Percentiles rank a stretch among this genome's conserved stretches.
Conservation (phyloP, 2,329 filamentous ascomycete species). For the Aspergillus phoenicis region DNA sequence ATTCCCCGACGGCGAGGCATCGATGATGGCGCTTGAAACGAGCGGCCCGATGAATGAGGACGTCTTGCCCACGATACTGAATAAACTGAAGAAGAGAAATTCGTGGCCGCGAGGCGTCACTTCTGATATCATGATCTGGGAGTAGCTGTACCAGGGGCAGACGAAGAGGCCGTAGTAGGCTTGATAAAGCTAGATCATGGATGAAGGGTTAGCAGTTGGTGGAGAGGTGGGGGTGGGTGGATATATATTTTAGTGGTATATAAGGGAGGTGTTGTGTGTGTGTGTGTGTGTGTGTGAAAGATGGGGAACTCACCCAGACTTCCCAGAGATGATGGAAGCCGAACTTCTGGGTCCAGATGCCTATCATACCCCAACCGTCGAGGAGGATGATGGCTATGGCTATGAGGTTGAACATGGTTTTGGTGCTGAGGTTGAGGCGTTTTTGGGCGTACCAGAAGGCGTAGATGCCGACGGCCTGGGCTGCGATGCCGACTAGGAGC, state of each 20-base stretch:
- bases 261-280: too few species aligned
- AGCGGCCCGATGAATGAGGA: constrained; percentile 69
- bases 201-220: too few species aligned
- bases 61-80: constrained; percentile 70
- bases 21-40: constrained; percentile 70
- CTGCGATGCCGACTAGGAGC: constrained; percentile 65
- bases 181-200: constrained; percentile 41
- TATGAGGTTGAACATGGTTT: constrained; percentile 69
- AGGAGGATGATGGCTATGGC: constrained; percentile 64
- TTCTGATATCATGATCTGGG: constrained; percentile 71
- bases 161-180: constrained; percentile 67
- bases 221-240: neutral
- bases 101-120: constrained; percentile 69
- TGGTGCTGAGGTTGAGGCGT: constrained; percentile 61
- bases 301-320: constrained; percentile 45
- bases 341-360: constrained; percentile 58
- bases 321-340: constrained; percentile 59
- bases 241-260: neutral
- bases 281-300: too few species aligned
- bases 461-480: constrained; percentile 64
- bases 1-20: constrained; percentile 58
- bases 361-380: constrained; percentile 61
- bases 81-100: constrained; percentile 70
- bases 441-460: constrained; percentile 65
- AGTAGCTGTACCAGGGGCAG: constrained; percentile 71